Evolutionary conservation across 306 rosid species (phyloP).

Genomic region (Abrus precatorius): DNA sequence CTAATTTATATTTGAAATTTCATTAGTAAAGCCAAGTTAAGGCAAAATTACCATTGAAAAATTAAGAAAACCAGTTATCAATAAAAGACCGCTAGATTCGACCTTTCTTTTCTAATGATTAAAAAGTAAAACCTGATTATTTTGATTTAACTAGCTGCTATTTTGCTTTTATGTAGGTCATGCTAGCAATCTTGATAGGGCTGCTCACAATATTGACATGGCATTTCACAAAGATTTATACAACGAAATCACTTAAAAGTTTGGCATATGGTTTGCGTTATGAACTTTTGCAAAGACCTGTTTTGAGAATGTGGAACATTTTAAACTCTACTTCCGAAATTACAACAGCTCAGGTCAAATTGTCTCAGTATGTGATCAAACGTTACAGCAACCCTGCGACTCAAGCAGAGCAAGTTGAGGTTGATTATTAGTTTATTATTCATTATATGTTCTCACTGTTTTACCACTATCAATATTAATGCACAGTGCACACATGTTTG

Average conservation of each 20-base stretch:
- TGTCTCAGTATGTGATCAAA: constrained; percentile 83
- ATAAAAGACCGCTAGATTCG: background rate
- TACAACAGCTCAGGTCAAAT: constrained; percentile 89
- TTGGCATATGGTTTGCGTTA: constrained; percentile 94
- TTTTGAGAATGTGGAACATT: constrained; percentile 96
- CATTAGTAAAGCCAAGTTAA: background rate
- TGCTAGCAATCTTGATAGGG: constrained; percentile 97
- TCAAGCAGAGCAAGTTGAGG: constrained; percentile 99
- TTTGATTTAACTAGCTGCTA: constrained; percentile 16
- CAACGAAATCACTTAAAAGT: constrained; percentile 76
- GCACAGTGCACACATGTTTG: too few relatives aligned
- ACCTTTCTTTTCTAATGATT: background rate
- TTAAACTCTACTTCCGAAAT: constrained; percentile 93
- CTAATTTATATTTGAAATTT: background rate
- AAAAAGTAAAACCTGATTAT: background rate
- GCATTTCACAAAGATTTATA: constrained; percentile 96
- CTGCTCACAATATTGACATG: constrained; percentile 90
- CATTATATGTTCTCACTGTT: background rate
- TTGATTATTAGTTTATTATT: constrained; percentile 40
- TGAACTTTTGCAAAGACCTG: constrained; percentile 93
- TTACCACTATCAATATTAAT: background rate
- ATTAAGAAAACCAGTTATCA: background rate
- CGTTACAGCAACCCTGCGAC: constrained; percentile 73
- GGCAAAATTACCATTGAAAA: background rate
- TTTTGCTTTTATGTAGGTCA: constrained; percentile 66